Base-by-base conservation (phyloP, 192 early-diverging fungal species). In the Endogone sp. region DNA sequence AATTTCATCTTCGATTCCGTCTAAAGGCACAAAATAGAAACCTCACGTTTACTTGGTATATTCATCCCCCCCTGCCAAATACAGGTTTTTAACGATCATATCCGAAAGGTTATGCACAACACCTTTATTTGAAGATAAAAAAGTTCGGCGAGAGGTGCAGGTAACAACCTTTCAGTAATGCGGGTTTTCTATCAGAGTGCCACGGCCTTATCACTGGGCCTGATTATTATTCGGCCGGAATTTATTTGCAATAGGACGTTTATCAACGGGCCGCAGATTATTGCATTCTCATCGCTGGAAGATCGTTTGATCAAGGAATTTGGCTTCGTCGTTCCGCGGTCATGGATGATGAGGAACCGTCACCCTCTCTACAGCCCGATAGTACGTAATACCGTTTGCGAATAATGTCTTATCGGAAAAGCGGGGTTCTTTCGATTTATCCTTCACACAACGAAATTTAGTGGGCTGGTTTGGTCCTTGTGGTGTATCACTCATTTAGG, bases 271-370 rank as follows among this genome's bases (percentile, higher is more conserved):
- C 90, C 55, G 71, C 89, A 25, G 94, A 95, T 60, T 86, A 85
- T 29, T 92, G 92, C 68, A 86, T 93, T 22, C 75, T 89, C 55
- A 88, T 91, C 63, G 85, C 86, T 0, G 94, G 92, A 9, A 85
- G 87, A 22, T 82, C 90, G 24, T 90, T 92, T 69, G 92, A 92
- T 29, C 89, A 92, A 59, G 84, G 86, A 28, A 65, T 87, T 3
- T 90, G 89, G 89, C 62, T 85, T n/a, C 74, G 85, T 4, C 74
- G 79, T 30, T 61, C 74, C 22, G 58, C 28, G n/a, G 76, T 72
- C 6, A 72, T 75, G n/a, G 75, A 85, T 29, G 85, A 83, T 3
- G 71, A 74, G 4, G 71, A 69, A 21, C 21, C 9, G 30, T 6
- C 37, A 29, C 4, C 9, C 29, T 21, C 57, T 66, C 57, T 55